Evolutionary conservation across 2,329 filamentous ascomycete genomes (phyloP), one percentile per base, ranked within the genome.

Genomic region (Teratosphaeriaceae sp.): DNA sequence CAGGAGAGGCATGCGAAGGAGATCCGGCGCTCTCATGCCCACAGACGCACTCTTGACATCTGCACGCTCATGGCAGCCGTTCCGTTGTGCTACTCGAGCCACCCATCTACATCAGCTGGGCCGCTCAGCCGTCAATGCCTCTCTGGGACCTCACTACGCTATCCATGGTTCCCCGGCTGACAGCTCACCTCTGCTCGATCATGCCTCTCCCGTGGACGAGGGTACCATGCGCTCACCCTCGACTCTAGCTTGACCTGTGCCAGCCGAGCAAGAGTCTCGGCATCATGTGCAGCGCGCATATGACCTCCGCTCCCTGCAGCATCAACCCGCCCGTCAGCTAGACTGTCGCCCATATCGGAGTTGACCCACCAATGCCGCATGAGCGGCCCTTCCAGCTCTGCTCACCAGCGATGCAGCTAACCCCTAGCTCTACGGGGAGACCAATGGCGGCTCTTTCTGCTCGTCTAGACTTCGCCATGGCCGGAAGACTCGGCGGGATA

Each of bases 401-500:
- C 46, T 46, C 44, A 51, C 46, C 42, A 42, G 38, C 49, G 40
- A 56, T 61, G 56, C 55, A 60, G 55, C 58, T 62, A 60, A 48
- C 46, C 26, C 42, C 51, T 62, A 62, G 58, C 56, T 57, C 55
- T 56, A 27, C 24, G 30, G 27, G 40, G 49, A 57, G 46, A 49
- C 58, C 59, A 60, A 60, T 60, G 52, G 56, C 51, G 45, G 45
- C 38, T 40, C 37, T 33, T 31, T n/a, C 29, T 4, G 40, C 20
- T 19, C 46, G 51, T 53, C 49, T 52, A 52, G 52, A 54, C 48
- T 48, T 44, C 49, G 48, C 45, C 44, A 44, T 48, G 36, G 4
- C 45, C 50, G 52, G 50, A 22, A 44, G 36, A 43, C 48, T 54
- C 55, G 55, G 53, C 51, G 55, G 54, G 50, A 54, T 46, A 44